Evolutionary conservation across 441 rosid genomes (phyloP), one percentile per base, ranked within the genome.

Genomic region (Populus hybrid): DNA sequence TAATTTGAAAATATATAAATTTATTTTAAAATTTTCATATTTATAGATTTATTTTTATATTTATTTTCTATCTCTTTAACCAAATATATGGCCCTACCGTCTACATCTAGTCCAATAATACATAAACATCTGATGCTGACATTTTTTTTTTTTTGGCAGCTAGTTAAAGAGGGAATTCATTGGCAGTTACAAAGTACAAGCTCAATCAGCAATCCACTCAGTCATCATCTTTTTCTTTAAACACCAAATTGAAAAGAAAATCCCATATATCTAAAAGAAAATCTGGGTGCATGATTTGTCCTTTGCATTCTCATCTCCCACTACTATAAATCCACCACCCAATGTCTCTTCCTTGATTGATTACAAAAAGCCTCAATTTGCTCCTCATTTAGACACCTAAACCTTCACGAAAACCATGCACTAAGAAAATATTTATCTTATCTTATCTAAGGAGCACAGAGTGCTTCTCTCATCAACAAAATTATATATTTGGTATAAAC

Each of bases 351-450:
- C 42, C 63, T 32, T 30, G 20, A 63, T 77, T 79, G 82, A 84
- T 79, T 11, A 67, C 70, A 59, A 10, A 81, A 85, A 75, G 82
- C 73, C 77, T 69, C 78, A 71, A 69, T 70, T 77, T 76, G 24
- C 78, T 34, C 72, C 79, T 57, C 70, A 30, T n/a, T 71, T 67
- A 42, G 61, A 30, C 34, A 77, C 75, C 53, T 10, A 32, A 78
- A n/a, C 75, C 75, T 65, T 70, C 91, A 86, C 84, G 83, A 81
- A 81, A 85, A 57, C 28, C 88, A 73, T 78, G 84, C 89, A 77
- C 78, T 67, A 28, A 10, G 9, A 30, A 30, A 8, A 18, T 10
- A 18, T 30, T 66, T 8, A 40, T 71, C 82, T 28, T 30, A 10
- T 76, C 78, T 75, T 63, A 67, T 69, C 83, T 67, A 24, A 74